Base-by-base conservation (phyloP, 805 yeast genomes). In the Teunomyces pallodes region DNA sequence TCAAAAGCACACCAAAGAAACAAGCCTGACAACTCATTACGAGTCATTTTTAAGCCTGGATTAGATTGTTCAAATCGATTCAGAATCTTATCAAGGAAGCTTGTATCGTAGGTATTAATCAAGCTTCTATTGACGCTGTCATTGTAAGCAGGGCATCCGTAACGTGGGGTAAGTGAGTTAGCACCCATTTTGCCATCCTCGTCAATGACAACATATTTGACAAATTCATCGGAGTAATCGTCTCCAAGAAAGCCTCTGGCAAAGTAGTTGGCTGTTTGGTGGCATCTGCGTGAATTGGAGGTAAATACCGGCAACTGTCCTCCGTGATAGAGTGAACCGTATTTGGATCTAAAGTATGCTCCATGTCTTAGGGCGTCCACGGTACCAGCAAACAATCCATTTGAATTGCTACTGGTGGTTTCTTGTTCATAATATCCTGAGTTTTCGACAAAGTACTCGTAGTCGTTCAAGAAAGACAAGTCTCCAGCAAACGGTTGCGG, bases 1-100 rank as follows among this genome's bases (percentile, higher is more conserved):
- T 88, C 96, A 61, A 75, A 88, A 2, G 88, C 90, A 67, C 95
- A 87, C 67, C 82, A 76, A 9, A 74, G 70, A 56, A 85, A 82
- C 53, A 87, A 57, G 17, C 64, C 65, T 40, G 62, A 66, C 20
- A 83, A 77, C 56, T 88, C 92, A 32, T 61, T 56, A 2, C 71
- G 59, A 2, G 83, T 76, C 46, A 87, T 52, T 54, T 80, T 69
- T 48, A 72, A 59, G 2, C 82, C 85, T 3, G 82, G 81, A 46
- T 87, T 80, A 43, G 75, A 70, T 39, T 62, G 61, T 56, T 78
- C 78, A 43, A 87, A 67, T 55, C 95, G 75, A 12, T 61, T 62
- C 5, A 83, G 77, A 27, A 88, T 87, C 16, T 64, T 69, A 6
- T 62, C 55, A 52, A 85, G 71, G 62, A 80, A 86, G 3, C 60